A percentile compares a stretch with the other conserved stretches of the same genome.
phyloP scores from a whole-genome alignment of 192 early-diverging fungal genomes.

The Coemansia sp. region DNA sequence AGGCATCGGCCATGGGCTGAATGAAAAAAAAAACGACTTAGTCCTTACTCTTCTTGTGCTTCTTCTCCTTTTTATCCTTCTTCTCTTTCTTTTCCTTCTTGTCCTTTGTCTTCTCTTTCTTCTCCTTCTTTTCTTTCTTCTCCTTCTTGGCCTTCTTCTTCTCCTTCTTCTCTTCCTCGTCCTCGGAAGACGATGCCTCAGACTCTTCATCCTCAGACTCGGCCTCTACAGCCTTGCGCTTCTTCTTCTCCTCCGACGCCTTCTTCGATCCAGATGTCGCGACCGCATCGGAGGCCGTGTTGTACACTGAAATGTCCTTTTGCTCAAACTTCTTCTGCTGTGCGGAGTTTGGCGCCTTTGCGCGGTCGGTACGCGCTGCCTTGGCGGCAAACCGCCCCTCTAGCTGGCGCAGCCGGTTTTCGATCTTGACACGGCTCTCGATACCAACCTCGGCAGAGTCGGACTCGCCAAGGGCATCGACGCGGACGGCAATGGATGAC shows the following conservation, averaged over 20 bases:
- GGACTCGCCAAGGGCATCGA: constrained; percentile 88
- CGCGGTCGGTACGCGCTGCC: constrained; percentile 69
- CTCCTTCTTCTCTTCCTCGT: constrained; percentile 47
- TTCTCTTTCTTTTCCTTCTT: constrained; percentile 42
- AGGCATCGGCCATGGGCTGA: neutral
- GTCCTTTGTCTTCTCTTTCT: constrained; percentile 47
- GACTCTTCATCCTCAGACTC: constrained; percentile 21
- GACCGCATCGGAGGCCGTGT: constrained; percentile 53
- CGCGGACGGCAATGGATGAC: constrained; percentile 83
- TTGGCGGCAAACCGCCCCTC: constrained; percentile 77
- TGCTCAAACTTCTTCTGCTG: constrained; percentile 57
- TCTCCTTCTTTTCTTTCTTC: constrained; percentile 50
- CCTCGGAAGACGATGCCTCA: constrained; percentile 44
- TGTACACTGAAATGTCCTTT: constrained; percentile 56
- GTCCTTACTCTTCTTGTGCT: constrained; percentile 44
- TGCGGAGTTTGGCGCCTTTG: constrained; percentile 48
- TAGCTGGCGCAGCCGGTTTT: constrained; percentile 84
- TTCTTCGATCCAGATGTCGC: constrained; percentile 19
- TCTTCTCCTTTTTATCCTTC: constrained; percentile 46
- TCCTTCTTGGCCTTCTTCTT: constrained; percentile 50
- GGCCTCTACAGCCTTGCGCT: constrained; percentile 55
- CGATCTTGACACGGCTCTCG: constrained; percentile 84
- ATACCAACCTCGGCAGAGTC: constrained; percentile 83
- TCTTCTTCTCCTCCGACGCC: constrained; percentile 39
- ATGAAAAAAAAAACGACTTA: neutral